A percentile compares a stretch with the other conserved stretches of the same genome.
Conservation (phyloP, 352 stramenopile species). For the Phytophthora quininea region DNA sequence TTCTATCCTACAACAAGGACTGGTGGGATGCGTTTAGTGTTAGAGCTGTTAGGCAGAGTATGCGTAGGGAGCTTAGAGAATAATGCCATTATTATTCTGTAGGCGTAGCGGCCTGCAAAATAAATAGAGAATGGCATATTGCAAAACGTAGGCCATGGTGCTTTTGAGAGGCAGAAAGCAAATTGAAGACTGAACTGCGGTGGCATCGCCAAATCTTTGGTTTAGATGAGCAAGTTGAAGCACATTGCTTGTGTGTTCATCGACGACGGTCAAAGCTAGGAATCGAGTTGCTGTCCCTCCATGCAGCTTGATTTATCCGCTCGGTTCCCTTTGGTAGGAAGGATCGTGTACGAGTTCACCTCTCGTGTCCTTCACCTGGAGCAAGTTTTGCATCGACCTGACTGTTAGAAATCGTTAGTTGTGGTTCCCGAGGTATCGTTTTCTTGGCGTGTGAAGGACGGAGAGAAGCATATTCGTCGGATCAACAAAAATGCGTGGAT, state of each 20-base stretch:
- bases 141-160: no score
- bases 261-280: not conserved
- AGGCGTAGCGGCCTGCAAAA: no score
- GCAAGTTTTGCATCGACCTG: constrained; percentile 14
- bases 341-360: constrained; percentile 4
- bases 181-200: constrained; percentile 24
- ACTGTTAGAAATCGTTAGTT: constrained; percentile 12
- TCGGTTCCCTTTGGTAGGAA: not conserved
- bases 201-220: not conserved
- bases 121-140: no score
- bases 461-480: not conserved
- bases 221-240: not conserved
- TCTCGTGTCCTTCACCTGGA: constrained; percentile 7
- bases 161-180: constrained; percentile 12
- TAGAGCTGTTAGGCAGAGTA: no score
- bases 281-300: constrained; percentile 5
- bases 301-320: constrained; percentile 26
- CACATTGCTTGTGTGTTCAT: not conserved
- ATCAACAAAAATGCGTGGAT: not conserved
- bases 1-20: no score
- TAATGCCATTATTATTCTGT: no score
- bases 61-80: no score
- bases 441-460: not conserved
- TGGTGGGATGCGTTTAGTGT: no score
- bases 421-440: constrained; percentile 2